Evolutionary conservation across 2,329 filamentous ascomycete genomes (phyloP), one percentile per base, ranked within the genome.

Genomic region (Huntiella abstrusa): DNA sequence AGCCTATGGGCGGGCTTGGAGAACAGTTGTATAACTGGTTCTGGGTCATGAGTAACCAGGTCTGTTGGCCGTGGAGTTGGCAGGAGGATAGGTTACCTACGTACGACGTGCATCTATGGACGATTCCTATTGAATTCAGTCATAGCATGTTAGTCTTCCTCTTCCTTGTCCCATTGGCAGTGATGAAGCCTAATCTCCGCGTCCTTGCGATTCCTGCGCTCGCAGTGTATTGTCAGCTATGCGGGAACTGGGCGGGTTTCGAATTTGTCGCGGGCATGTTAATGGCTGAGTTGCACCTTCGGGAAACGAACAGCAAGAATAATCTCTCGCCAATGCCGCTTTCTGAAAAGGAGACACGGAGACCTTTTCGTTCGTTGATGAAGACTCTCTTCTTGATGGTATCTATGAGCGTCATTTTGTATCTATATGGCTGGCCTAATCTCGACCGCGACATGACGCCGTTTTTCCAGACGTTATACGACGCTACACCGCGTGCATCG

Each of bases 31-130:
- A 50, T 13, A 63, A 70, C 49, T 74, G 70, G 70, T 51, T 52
- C 19, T 55, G 57, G 53, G 61, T 65, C 4, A 15, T 40, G 3
- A 35, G 45, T 22, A 42, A 49, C 46, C 45, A 47, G 49, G 49
- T 49, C 44, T 53, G 46, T 47, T 55, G 45, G 50, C 55, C 43
- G 49, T 54, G 51, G 51, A 52, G 49, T 33, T 50, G 48, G 48
- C 22, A 45, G 5, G 47, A 45, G 16, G 45, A 50, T 36, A 50
- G 43, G 44, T 17, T 47, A n/a, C 44, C 45, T 16, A 43, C 34
- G 5, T 73, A 75, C 53, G 71, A 76, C 53, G 64, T 71, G 19
- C 73, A 77, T 51, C 58, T 77, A 17, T 77, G 73, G 73, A 77
- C 74, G 4, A 76, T 77, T 38, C 73, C 73, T 2, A 65, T 75